These are phyloP conservation scores for Rugonectria rugulosa DNA, from an alignment of 2,329 filamentous ascomycete genomes.

Conservation along the genomic window DNA sequence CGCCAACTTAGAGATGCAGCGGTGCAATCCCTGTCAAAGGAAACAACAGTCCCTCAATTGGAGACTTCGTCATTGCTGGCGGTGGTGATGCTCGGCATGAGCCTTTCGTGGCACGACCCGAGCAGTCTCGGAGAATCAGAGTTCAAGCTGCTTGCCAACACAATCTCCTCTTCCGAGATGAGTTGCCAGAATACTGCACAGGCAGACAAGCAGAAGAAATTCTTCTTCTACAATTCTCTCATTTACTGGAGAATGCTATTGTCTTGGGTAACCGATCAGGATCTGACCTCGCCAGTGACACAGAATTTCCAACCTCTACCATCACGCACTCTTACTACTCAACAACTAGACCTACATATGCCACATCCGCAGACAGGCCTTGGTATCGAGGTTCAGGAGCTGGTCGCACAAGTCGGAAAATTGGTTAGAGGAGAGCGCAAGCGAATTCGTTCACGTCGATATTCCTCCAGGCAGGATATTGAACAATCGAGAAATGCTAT, in stretches of 20 bases:
- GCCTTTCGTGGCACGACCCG: conserved; percentile 66
- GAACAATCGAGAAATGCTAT: conserved; percentile 35
- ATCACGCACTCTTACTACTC: conserved; percentile 13
- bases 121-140: conserved; percentile 55
- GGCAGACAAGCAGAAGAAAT: conserved; percentile 33
- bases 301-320: conserved; percentile 19
- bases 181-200: neutral
- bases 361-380: conserved; percentile 40
- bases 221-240: conserved; percentile 39
- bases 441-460: conserved; percentile 31
- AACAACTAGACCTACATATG: conserved; percentile 27
- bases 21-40: conserved; percentile 59
- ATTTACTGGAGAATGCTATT: conserved; percentile 40
- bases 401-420: conserved; percentile 37
- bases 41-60: conserved; percentile 54
- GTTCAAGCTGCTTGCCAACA: conserved; percentile 29
- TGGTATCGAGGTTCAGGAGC: conserved; percentile 33
- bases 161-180: conserved; percentile 19
- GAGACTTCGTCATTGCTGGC: conserved; percentile 64
- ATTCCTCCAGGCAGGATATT: conserved; percentile 36
- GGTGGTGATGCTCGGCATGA: conserved; percentile 65
- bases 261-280: conserved; percentile 36
- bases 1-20: conserved; percentile 53
- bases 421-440: conserved; percentile 35
- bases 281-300: conserved; percentile 6